Evolutionary conservation across 2,329 filamentous ascomycete genomes (phyloP).

Genomic region (Alternaria consortialis): DNA sequence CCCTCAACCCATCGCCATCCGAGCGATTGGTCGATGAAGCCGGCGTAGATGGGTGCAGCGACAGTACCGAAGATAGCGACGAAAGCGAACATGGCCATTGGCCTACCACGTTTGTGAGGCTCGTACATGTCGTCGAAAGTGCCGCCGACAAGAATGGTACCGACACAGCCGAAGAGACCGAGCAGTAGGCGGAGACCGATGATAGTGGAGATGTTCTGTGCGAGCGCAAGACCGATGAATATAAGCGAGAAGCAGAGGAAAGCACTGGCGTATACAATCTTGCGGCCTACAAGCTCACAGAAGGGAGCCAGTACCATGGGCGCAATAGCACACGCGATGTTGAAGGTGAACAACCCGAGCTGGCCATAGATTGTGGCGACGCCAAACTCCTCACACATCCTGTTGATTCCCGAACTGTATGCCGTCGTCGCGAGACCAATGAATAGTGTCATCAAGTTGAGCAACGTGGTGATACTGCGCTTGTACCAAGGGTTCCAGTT

Average conservation of each 20-base stretch:
- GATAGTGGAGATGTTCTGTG: constrained; percentile 34
- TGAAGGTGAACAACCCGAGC: constrained; percentile 39
- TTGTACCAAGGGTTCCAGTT: constrained; percentile 44
- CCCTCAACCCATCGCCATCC: constrained; percentile 65
- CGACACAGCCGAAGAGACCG: constrained; percentile 40
- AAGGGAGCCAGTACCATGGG: constrained; percentile 40
- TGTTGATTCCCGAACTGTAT: constrained; percentile 39
- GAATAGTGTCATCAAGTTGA: constrained; percentile 40
- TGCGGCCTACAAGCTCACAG: constrained; percentile 39
- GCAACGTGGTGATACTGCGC: constrained; percentile 38
- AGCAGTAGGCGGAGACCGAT: constrained; percentile 40
- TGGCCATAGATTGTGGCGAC: constrained; percentile 35
- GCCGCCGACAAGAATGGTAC: constrained; percentile 38
- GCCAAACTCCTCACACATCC: constrained; percentile 39
- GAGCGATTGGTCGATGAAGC: constrained; percentile 63
- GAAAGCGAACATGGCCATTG: constrained; percentile 43
- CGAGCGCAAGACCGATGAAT: constrained; percentile 39
- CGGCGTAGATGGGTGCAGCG: constrained; percentile 63
- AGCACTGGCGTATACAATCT: constrained; percentile 35
- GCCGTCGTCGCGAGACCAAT: constrained; percentile 40
- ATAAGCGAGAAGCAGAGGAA: constrained; percentile 40
- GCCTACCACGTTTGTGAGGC: constrained; percentile 36
- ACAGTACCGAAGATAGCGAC: constrained; percentile 57
- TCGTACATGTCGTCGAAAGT: constrained; percentile 44
- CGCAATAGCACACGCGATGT: constrained; percentile 38